A percentile compares a stretch with the other conserved stretches of the same genome.
These are phyloP conservation scores for Thoreauomyces humboldtii DNA, from an alignment of 192 early-diverging fungal genomes.

Conservation along the genomic window DNA sequence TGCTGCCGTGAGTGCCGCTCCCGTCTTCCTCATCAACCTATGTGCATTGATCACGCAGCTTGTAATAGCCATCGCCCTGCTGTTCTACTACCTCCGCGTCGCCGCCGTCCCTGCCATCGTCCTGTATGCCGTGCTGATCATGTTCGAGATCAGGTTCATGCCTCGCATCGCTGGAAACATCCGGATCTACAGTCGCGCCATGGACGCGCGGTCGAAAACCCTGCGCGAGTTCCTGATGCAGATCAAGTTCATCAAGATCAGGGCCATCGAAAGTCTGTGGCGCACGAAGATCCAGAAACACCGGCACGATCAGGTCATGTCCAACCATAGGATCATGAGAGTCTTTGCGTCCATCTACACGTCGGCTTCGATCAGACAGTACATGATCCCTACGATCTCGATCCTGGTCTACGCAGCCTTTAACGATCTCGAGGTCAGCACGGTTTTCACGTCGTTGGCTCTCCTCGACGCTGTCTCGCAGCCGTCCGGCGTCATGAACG, in stretches of 20 bases:
- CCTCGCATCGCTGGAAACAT: not conserved
- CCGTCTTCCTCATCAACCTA: not conserved
- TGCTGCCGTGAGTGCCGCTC: not conserved
- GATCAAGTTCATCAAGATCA: conserved; percentile 33
- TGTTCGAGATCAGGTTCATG: conserved; percentile 1
- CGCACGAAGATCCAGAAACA: not conserved
- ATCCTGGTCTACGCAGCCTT: conserved; percentile 38
- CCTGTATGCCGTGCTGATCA: not conserved
- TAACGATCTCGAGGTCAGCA: conserved; percentile 12
- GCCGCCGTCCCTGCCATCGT: not conserved
- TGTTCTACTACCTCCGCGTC: conserved; percentile 6
- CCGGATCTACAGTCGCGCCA: conserved; percentile 2
- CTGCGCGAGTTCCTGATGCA: conserved; percentile 36
- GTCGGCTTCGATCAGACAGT: conserved; percentile 27
- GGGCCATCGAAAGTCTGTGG: conserved; percentile 28
- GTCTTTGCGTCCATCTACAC: not conserved
- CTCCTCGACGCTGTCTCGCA: conserved; percentile 35
- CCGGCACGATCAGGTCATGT: not conserved
- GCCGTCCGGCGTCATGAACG: conserved; percentile 42
- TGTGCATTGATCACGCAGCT: conserved; percentile 18
- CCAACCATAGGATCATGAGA: not conserved
- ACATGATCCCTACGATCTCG: conserved; percentile 23
- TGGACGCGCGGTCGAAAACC: conserved; percentile 19
- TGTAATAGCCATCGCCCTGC: conserved; percentile 18
- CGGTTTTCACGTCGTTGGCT: conserved; percentile 39